These are phyloP conservation scores for Agrostemma githago DNA, from an alignment of 148 eudicot species.

Conservation along the genomic window DNA sequence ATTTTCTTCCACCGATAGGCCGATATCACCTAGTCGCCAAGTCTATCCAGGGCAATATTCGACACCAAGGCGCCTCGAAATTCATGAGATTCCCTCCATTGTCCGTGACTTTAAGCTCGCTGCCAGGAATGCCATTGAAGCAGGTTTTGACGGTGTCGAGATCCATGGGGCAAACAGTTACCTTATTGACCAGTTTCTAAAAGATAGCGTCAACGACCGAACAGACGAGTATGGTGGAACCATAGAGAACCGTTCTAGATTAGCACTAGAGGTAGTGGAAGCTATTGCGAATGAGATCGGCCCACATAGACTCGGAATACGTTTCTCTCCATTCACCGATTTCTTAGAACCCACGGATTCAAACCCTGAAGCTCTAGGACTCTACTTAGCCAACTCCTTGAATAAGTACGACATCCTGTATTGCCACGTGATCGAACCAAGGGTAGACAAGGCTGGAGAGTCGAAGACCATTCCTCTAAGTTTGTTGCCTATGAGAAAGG, in stretches of 20 bases:
- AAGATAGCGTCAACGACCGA: slow-evolving; percentile 43
- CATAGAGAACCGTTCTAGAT: slow-evolving; percentile 48
- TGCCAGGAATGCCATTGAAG: slow-evolving; percentile 48
- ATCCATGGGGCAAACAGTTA: slow-evolving; percentile 46
- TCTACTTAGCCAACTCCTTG: slow-evolving; percentile 35
- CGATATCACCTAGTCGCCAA: slow-evolving; percentile 22
- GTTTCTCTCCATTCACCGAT: slow-evolving; percentile 43
- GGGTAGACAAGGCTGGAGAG: slow-evolving; percentile 25
- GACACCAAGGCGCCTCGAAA: slow-evolving; percentile 37
- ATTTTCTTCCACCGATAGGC: slow-evolving; percentile 39
- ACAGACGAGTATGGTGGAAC: slow-evolving; percentile 53
- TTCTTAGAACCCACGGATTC: slow-evolving; percentile 40
- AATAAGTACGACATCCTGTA: slow-evolving; percentile 26
- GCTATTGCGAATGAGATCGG: slow-evolving; percentile 40
- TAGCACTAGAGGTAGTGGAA: slow-evolving; percentile 43
- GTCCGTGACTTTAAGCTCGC: slow-evolving; percentile 44
- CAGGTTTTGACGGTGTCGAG: slow-evolving; percentile 50
- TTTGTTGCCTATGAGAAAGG: slow-evolving; percentile 36
- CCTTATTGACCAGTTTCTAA: slow-evolving; percentile 43
- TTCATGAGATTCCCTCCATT: slow-evolving; percentile 36
- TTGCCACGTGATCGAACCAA: slow-evolving; percentile 41
- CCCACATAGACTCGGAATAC: slow-evolving; percentile 43
- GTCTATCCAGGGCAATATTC: slow-evolving; percentile 35
- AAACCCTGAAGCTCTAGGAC: slow-evolving; percentile 35
- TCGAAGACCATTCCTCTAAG: slow-evolving; percentile 15